phyloP scores from a whole-genome alignment of 441 rosid species.

The Pelargonium australe region DNA sequence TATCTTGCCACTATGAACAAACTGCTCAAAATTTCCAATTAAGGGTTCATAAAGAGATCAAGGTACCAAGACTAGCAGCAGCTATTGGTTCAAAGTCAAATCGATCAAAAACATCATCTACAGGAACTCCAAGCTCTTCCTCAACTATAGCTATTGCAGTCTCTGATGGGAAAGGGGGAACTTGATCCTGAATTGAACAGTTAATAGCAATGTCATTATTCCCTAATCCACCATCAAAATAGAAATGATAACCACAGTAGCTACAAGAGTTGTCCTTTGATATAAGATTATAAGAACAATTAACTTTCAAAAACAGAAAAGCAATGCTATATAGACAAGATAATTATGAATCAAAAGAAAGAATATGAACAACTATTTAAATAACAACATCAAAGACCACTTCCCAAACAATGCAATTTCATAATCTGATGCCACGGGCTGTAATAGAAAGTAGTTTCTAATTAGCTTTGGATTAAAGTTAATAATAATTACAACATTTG shows the following conservation, averaged over 20 bases:
- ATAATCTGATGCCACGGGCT: too few relatives aligned
- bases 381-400: too few relatives aligned
- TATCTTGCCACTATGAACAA: neutral
- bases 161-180: constrained; percentile 94
- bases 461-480: too few relatives aligned
- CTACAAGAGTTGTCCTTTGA: neutral
- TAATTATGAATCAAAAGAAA: too few relatives aligned
- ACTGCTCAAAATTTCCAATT: constrained; percentile 12
- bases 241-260: neutral
- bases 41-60: constrained; percentile 18
- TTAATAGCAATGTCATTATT: constrained; percentile 15
- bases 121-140: constrained; percentile 87
- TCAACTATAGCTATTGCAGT: constrained; percentile 73
- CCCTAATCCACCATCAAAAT: constrained; percentile 12
- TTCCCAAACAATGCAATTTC: too few relatives aligned
- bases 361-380: too few relatives aligned
- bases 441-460: too few relatives aligned
- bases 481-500: too few relatives aligned
- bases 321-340: too few relatives aligned
- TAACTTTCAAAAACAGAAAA: too few relatives aligned
- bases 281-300: neutral
- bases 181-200: constrained; percentile 72
- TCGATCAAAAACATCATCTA: constrained; percentile 56
- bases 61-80: constrained; percentile 93
- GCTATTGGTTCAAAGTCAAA: constrained; percentile 94